Conservation (phyloP, 805 yeast species). For the Nakazawaea populi region DNA sequence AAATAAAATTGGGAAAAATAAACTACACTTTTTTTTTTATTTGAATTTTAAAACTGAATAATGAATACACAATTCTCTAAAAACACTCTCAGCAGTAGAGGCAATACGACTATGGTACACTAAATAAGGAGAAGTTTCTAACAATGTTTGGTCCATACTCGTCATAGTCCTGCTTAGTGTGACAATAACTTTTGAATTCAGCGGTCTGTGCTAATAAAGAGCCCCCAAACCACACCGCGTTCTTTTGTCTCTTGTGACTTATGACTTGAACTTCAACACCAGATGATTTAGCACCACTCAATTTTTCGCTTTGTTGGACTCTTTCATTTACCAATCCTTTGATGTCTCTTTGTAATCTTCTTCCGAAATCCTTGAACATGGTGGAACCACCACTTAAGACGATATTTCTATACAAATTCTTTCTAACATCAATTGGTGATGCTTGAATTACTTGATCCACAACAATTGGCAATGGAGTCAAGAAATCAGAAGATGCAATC, state of each 20-base stretch:
- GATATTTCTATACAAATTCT: slow-evolving; percentile 90
- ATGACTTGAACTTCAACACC: slow-evolving; percentile 98
- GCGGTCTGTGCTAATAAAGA: slow-evolving; percentile 94
- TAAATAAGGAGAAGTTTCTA: slow-evolving; percentile 91
- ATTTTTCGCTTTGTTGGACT: slow-evolving; percentile 71
- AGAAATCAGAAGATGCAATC: slow-evolving; percentile 88
- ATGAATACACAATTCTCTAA: too few species aligned
- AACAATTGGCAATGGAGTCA: slow-evolving; percentile 93
- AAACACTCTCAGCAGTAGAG: too few species aligned
- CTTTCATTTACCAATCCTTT: slow-evolving; percentile 84
- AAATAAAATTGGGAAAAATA: neutral
- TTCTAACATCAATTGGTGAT: slow-evolving; percentile 96
- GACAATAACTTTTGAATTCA: slow-evolving; percentile 93
- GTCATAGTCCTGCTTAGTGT: slow-evolving; percentile 95
- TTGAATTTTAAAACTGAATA: neutral
- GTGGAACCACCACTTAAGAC: slow-evolving; percentile 97
- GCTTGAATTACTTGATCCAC: slow-evolving; percentile 94
- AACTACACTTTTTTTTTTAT: neutral
- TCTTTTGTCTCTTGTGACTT: slow-evolving; percentile 93
- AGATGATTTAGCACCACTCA: slow-evolving; percentile 71
- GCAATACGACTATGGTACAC: slow-evolving; percentile 57
- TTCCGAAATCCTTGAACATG: slow-evolving; percentile 97
- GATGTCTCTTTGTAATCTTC: slow-evolving; percentile 94
- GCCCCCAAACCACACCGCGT: slow-evolving; percentile 99
- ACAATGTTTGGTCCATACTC: slow-evolving; percentile 98